Base-by-base conservation (phyloP, 495 filamentous ascomycete genomes). In the Penicillium desertorum region DNA sequence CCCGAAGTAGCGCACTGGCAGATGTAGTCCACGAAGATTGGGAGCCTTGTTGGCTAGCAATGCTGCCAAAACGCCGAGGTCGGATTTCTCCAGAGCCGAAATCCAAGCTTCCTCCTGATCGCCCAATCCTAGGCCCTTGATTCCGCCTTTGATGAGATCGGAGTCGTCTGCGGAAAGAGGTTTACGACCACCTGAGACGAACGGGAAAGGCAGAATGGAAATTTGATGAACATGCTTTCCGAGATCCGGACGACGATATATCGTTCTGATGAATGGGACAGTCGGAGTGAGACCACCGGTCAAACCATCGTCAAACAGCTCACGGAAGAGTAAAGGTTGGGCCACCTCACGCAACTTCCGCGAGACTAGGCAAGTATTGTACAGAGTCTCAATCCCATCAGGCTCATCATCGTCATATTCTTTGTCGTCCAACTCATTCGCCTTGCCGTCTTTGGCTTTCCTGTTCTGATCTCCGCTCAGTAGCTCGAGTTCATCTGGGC, bases 311-410 rank as follows among this genome's bases (percentile, higher is more conserved):
- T 68, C 56, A 8, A 19, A 29, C 29, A 63, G 56, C 8, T 64
- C 30, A 0, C 41, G 51, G 32, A 64, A 67, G 22, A 71, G 46
- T 17, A 69, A 51, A 41, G 69, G 66, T 41, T 71, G 66, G 1
- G 61, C 66, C 8, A 69, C 22, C 5, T 62, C 61, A 9, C 64
- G 59, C 10, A 64, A 63, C 25, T 22, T 20, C 10, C 51, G 60
- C 2, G 62, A 67, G 32, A 71, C 69, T 23, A 69, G 53, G 27
- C 66, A 71, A 5, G 58, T 8, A 22, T 58, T 55, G 47, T 25
- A 47, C 17, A 71, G 49, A 59, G n/a, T 16, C 1, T 25, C 47
- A 17, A 1, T 37, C 0, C 9, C 12, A 17, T 50, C 47, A 8
- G n/a, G 22, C 8, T 14, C n/a, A 30, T 48, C 46, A 7, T 34